phyloP scores from a whole-genome alignment of 768 basidiomycete species.

The Hydnum rufescens region DNA sequence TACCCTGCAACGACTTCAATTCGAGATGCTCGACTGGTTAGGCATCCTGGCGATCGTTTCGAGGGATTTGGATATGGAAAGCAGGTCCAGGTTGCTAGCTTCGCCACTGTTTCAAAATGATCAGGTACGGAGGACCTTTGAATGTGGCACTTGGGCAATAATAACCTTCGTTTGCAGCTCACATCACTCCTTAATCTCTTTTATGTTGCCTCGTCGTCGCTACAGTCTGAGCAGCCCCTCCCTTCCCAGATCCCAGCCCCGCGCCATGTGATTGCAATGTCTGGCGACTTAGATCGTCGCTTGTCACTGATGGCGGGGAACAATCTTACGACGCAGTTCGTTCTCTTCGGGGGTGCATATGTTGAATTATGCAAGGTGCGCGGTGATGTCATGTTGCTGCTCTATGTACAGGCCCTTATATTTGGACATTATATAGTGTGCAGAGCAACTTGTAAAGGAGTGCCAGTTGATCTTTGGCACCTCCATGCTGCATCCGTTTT shows the following conservation, averaged over 20 bases:
- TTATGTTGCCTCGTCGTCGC: slow-evolving; percentile 1
- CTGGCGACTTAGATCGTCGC: background rate
- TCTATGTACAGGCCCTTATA: too few relatives aligned
- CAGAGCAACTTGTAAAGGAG: too few relatives aligned
- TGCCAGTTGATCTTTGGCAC: too few relatives aligned
- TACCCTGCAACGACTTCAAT: background rate
- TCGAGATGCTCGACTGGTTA: slow-evolving; percentile 2
- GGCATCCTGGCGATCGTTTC: background rate
- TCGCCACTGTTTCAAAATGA: background rate
- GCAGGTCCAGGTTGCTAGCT: background rate
- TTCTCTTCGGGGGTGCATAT: slow-evolving; percentile 1
- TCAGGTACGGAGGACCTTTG: too few relatives aligned
- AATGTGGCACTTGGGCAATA: background rate
- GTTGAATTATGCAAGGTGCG: slow-evolving; percentile 1
- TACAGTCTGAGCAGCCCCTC: background rate
- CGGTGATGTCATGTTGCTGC: too few relatives aligned
- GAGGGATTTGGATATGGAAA: background rate
- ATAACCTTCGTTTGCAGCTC: background rate
- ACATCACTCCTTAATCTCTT: slow-evolving; percentile 2
- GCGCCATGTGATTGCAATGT: background rate
- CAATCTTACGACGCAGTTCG: background rate
- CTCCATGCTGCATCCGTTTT: too few relatives aligned
- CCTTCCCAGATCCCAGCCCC: slow-evolving; percentile 3
- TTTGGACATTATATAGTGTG: too few relatives aligned
- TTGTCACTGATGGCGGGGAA: background rate